phyloP scores from a whole-genome alignment of 2,329 filamentous ascomycete species.

The Penicillium sp. region DNA sequence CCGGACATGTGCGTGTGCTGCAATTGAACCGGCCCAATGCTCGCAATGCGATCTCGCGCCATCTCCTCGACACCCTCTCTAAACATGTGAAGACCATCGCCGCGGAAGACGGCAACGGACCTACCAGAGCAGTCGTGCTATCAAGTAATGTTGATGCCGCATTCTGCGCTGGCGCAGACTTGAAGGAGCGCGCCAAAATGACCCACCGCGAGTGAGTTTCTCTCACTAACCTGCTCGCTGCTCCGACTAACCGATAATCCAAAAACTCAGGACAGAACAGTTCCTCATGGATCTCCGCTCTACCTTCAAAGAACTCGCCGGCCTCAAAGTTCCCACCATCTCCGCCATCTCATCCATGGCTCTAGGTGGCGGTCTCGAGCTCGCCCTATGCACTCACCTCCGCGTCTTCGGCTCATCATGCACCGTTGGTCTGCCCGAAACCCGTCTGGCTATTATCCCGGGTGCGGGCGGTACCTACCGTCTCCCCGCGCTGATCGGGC shows the following conservation, averaged over 20 bases:
- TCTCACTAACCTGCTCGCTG: background rate
- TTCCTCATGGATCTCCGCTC: constrained; percentile 76
- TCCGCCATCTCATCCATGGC: constrained; percentile 81
- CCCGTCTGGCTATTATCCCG: constrained; percentile 87
- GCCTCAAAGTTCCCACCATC: constrained; percentile 84
- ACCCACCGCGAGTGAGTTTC: constrained; percentile 68
- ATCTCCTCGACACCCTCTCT: constrained; percentile 69
- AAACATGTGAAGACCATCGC: constrained; percentile 71
- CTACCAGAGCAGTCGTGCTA: constrained; percentile 77
- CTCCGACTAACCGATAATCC: background rate
- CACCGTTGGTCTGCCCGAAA: constrained; percentile 81
- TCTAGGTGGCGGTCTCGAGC: constrained; percentile 88
- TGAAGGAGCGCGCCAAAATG: constrained; percentile 83
- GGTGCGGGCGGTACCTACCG: constrained; percentile 91
- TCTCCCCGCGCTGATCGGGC: constrained; percentile 76
- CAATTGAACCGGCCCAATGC: constrained; percentile 80
- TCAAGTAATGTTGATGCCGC: constrained; percentile 80
- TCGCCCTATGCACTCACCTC: constrained; percentile 85
- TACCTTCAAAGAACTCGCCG: constrained; percentile 70
- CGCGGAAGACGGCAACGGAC: constrained; percentile 53
- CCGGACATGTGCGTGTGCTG: constrained; percentile 82
- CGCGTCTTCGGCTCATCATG: constrained; percentile 81
- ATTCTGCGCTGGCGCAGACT: constrained; percentile 92
- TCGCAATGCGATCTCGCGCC: constrained; percentile 85
- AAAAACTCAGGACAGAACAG: constrained; percentile 61